Conservation (phyloP, 2,329 filamentous ascomycete genomes). For the Trematosphaeria pertusa region DNA sequence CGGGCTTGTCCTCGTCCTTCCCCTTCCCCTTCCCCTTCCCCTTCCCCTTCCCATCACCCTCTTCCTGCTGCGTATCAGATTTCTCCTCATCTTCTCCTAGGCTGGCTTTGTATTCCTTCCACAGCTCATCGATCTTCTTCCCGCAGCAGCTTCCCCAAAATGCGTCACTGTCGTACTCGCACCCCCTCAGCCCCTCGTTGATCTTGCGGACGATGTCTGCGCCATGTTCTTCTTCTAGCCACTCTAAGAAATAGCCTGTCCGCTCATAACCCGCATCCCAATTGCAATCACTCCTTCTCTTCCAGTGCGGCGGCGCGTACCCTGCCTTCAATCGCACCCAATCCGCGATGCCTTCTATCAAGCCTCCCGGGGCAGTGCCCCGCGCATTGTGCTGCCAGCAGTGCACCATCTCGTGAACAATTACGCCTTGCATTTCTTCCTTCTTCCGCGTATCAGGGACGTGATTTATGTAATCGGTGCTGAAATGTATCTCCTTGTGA, state of each 20-base stretch:
- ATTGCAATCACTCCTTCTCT: conserved; percentile 60
- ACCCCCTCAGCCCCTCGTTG: conserved; percentile 70
- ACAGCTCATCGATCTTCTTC: conserved; percentile 70
- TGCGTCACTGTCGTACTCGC: conserved; percentile 67
- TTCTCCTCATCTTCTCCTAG: conserved; percentile 43
- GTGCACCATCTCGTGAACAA: conserved; percentile 93
- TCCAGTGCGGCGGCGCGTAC: conserved; percentile 85
- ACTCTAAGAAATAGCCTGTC: conserved; percentile 90
- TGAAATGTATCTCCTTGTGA: conserved; percentile 94
- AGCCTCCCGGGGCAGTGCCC: conserved; percentile 66
- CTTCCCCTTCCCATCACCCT: too few species aligned
- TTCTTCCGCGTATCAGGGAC: conserved; percentile 44
- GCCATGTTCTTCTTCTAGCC: conserved; percentile 72
- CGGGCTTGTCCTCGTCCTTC: too few species aligned
- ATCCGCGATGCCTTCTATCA: conserved; percentile 92
- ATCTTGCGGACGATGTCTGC: conserved; percentile 62
- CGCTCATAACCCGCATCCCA: conserved; percentile 93
- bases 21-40: too few species aligned
- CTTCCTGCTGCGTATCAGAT: not conserved
- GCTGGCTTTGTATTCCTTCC: conserved; percentile 71
- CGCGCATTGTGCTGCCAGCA: conserved; percentile 84
- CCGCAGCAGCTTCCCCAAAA: conserved; percentile 77
- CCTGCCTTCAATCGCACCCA: conserved; percentile 82
- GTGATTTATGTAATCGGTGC: conserved; percentile 71
- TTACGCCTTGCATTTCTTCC: conserved; percentile 78